Conservation (phyloP, 1,284 basidiomycete genomes). For the Tilletia horrida region DNA sequence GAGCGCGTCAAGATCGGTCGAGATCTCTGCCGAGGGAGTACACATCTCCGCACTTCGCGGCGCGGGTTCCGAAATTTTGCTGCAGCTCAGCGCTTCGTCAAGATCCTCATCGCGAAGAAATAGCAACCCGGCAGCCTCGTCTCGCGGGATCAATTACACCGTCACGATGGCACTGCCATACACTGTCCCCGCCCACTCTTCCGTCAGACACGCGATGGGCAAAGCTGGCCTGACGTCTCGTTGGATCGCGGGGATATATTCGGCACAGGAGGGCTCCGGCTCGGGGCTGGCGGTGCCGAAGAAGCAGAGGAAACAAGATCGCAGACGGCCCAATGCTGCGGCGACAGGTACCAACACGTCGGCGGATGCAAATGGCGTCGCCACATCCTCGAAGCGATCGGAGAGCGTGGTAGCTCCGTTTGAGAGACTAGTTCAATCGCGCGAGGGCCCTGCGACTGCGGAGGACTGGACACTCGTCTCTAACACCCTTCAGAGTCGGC, state of each 20-base stretch:
- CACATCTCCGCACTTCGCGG: too few relatives aligned
- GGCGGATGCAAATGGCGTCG: too few relatives aligned
- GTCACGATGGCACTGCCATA: background rate
- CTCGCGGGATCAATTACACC: too few relatives aligned
- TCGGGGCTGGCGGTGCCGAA: background rate
- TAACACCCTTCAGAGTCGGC: background rate
- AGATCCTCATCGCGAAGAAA: too few relatives aligned
- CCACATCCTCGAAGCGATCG: too few relatives aligned
- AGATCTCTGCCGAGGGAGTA: too few relatives aligned
- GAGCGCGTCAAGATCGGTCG: too few relatives aligned
- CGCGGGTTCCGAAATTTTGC: too few relatives aligned
- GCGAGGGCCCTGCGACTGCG: too few relatives aligned
- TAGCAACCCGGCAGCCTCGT: too few relatives aligned
- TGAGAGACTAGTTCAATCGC: background rate
- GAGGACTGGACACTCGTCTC: background rate
- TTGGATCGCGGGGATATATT: background rate
- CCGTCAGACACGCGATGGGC: background rate
- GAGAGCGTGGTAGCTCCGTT: background rate
- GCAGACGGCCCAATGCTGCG: background rate
- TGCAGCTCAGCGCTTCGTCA: too few relatives aligned
- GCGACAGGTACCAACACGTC: too few relatives aligned
- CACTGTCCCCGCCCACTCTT: background rate
- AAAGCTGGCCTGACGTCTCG: background rate
- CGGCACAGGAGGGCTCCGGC: background rate
- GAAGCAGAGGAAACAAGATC: background rate